Evolutionary conservation across 1,284 basidiomycete genomes (phyloP).

Genomic region (Cerrena zonata): DNA sequence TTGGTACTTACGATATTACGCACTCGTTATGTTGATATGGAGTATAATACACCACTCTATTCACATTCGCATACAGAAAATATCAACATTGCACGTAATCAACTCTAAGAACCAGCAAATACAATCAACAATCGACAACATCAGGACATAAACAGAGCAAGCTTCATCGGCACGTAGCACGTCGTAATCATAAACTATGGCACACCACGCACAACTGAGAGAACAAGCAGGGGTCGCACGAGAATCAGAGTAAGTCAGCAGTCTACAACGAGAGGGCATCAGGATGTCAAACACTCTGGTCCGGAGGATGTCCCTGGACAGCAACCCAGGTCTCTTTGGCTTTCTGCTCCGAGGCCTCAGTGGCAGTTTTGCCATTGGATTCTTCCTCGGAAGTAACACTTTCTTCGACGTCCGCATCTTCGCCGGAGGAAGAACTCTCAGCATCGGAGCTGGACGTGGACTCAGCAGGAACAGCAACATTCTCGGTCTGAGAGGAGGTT

Average conservation of each 20-base stretch:
- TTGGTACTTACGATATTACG: not conserved
- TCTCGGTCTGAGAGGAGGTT: slow-evolving; percentile 28
- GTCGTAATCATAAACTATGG: not conserved
- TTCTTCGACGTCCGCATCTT: slow-evolving; percentile 62
- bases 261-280: not conserved
- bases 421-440: slow-evolving; percentile 37
- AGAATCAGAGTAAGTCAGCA: not conserved
- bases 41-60: not conserved
- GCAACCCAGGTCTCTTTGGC: slow-evolving; percentile 70
- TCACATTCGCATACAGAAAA: not conserved
- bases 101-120: not conserved
- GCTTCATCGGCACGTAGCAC: not conserved
- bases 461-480: slow-evolving; percentile 7
- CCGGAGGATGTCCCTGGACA: slow-evolving; percentile 38
- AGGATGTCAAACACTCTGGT: slow-evolving; percentile 9
- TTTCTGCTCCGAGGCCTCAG: slow-evolving; percentile 22
- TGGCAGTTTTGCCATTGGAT: slow-evolving; percentile 33
- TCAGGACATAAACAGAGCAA: not conserved
- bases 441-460: not conserved
- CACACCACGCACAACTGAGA: not conserved
- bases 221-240: not conserved
- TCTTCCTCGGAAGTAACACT: slow-evolving; percentile 71
- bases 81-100: not conserved
- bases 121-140: not conserved
- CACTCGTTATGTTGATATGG: not conserved